These are phyloP conservation scores for Penicillium desertorum DNA, from an alignment of 495 filamentous ascomycete species.

Conservation along the genomic window DNA sequence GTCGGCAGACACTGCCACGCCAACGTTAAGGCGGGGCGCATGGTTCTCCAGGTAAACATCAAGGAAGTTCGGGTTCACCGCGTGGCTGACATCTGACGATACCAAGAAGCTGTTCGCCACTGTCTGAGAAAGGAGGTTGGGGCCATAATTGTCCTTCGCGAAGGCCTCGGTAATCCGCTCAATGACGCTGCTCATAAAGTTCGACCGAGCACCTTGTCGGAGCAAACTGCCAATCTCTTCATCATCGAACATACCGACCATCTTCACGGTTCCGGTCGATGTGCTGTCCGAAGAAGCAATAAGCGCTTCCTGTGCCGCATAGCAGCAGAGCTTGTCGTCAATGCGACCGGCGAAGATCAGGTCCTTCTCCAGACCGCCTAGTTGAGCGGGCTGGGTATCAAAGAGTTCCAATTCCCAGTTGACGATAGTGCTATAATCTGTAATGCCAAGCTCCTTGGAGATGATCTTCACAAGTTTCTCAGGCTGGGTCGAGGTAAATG, in stretches of 20 bases:
- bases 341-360: conserved; percentile 94
- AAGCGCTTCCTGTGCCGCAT: conserved; percentile 83
- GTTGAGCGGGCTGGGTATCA: conserved; percentile 80
- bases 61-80: conserved; percentile 91
- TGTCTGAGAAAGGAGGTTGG: conserved; percentile 74
- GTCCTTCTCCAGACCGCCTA: conserved; percentile 87
- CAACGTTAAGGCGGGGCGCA: conserved; percentile 84
- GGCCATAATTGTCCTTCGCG: conserved; percentile 48
- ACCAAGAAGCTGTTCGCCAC: conserved; percentile 92
- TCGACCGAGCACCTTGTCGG: conserved; percentile 84
- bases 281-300: conserved; percentile 60
- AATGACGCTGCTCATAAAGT: conserved; percentile 77
- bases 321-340: conserved; percentile 96
- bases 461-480: conserved; percentile 81
- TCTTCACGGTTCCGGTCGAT: conserved; percentile 64
- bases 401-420: conserved; percentile 99
- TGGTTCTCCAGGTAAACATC: conserved; percentile 79
- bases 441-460: conserved; percentile 66
- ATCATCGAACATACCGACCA: conserved; percentile 90
- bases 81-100: conserved; percentile 90
- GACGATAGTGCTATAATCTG: conserved; percentile 68
- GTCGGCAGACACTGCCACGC: conserved; percentile 80
- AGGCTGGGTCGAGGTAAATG: conserved; percentile 79
- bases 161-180: conserved; percentile 79
- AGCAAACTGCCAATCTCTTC: conserved; percentile 92